Base-by-base conservation (phyloP, 495 filamentous ascomycete genomes). In the Aspergillus panamensis region DNA sequence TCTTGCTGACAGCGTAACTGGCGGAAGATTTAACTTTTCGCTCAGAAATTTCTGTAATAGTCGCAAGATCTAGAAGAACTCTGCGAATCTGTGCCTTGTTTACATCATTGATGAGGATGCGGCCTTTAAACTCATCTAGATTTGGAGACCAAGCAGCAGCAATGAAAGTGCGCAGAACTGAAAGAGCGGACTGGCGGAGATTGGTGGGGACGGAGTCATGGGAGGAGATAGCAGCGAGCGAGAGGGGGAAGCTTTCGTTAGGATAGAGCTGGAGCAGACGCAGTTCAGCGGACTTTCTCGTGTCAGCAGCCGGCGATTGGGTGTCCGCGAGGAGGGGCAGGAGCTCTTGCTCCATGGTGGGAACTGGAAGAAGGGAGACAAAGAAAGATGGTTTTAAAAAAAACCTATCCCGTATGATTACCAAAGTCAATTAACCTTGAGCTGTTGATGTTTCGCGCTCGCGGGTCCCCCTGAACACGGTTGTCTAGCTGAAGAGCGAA, bases 1-100 rank as follows among this genome's bases (percentile, higher is more conserved):
- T 96, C 76, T 97, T 97, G 78, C 90, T 91, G 52, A 97, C 90
- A n/a, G 89, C 90, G 66, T 87, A 88, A 69, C 93, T 93, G 25
- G 94, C 90, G 6, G 88, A 86, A 20, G 82, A 80, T 71, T 93
- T 91, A 58, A 97, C 83, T 70, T 92, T 96, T 61, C 91, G 82
- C 65, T 96, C 88, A 6, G 87, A 58, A 0, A 67, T 85, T 49
- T 89, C 85, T 7, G 75, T 77, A 55, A 81, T 82, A n/a, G 92
- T 87, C 35, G 89, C 88, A 29, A 97, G 77, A 32, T 88, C 81
- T 16, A 98, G 77, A 42, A 97, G 70, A 20, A 76, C 73, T 25
- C 79, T 73, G 57, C 91, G 80, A 52, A 97, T 77, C 62, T 86
- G 82, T 19, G 82, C 79, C 73, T 96, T 96, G 58, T 84, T 82